These are phyloP conservation scores for Pseudocercospora pini-densiflorae DNA, from an alignment of 2,329 filamentous ascomycete genomes.

Conservation along the genomic window DNA sequence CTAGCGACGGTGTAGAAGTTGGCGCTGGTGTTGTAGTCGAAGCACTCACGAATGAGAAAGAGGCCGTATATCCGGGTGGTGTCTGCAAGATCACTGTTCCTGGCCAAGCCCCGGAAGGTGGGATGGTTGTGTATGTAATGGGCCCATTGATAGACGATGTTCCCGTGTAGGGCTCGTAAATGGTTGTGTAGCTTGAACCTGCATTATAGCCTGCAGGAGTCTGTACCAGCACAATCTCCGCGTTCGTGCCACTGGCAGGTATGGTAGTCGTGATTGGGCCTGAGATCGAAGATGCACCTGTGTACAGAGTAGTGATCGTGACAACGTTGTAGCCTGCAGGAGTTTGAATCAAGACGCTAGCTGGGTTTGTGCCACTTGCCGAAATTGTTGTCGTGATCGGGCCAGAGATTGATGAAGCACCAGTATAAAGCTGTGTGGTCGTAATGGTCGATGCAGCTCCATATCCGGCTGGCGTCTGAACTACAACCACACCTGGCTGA, in stretches of 20 bases:
- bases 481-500: neutral
- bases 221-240: slow-evolving; percentile 14
- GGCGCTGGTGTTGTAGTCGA: slow-evolving; percentile 3
- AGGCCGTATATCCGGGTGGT: slow-evolving; percentile 5
- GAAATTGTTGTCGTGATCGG: slow-evolving; percentile 2
- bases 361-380: slow-evolving; percentile 2
- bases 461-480: neutral
- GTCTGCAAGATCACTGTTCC: slow-evolving; percentile 18
- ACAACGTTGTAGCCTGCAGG: slow-evolving; percentile 2
- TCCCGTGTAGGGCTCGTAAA: slow-evolving; percentile 5
- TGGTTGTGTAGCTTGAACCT: neutral
- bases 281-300: slow-evolving; percentile 13
- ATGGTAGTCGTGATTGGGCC: slow-evolving; percentile 18
- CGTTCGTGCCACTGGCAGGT: slow-evolving; percentile 12
- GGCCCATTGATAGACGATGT: neutral
- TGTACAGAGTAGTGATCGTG: slow-evolving; percentile 11
- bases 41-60: neutral
- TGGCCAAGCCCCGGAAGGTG: slow-evolving; percentile 13
- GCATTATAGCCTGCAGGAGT: slow-evolving; percentile 16
- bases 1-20: neutral
- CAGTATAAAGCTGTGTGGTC: slow-evolving; percentile 2
- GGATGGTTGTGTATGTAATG: slow-evolving; percentile 14
- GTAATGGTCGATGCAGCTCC: neutral
- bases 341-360: slow-evolving; percentile 2
- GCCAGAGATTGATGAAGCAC: slow-evolving; percentile 6